Evolutionary conservation across 345 rosid species (phyloP).

Genomic region (Hibiscus trionum): DNA sequence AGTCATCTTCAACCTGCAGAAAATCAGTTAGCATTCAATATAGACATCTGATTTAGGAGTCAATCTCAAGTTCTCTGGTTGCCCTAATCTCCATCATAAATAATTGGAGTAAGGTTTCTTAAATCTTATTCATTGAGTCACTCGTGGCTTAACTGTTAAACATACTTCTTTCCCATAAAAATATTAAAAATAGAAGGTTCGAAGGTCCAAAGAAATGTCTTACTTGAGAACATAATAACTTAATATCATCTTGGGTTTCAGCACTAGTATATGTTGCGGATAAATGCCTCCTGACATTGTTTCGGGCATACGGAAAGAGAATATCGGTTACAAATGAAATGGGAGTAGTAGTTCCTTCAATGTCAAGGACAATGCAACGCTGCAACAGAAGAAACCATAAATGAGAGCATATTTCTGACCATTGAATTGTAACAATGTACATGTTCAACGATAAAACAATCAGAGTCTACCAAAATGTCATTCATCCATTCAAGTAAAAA

Average conservation of each 20-base stretch:
- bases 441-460: neutral
- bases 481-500: neutral
- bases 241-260: slow-evolving; percentile 75
- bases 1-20: slow-evolving; percentile 66
- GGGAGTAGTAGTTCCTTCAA: slow-evolving; percentile 93
- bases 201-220: slow-evolving; percentile 12
- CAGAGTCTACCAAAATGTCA: neutral
- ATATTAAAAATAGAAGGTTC: neutral
- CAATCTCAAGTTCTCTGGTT: neutral
- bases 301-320: slow-evolving; percentile 84
- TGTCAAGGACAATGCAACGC: slow-evolving; percentile 82
- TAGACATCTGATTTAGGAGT: neutral
- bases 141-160: neutral
- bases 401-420: neutral
- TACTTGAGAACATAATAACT: slow-evolving; percentile 69
- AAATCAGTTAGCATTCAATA: slow-evolving; percentile 1
- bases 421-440: neutral
- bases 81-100: neutral
- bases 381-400: slow-evolving; percentile 27
- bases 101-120: neutral
- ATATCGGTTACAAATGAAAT: slow-evolving; percentile 84
- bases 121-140: neutral
- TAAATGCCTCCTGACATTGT: slow-evolving; percentile 79
- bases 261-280: slow-evolving; percentile 52
- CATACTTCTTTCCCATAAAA: neutral